Evolutionary conservation across 768 basidiomycete genomes (phyloP), one percentile per base, ranked within the genome.

Genomic region (Galerina sulciceps): DNA sequence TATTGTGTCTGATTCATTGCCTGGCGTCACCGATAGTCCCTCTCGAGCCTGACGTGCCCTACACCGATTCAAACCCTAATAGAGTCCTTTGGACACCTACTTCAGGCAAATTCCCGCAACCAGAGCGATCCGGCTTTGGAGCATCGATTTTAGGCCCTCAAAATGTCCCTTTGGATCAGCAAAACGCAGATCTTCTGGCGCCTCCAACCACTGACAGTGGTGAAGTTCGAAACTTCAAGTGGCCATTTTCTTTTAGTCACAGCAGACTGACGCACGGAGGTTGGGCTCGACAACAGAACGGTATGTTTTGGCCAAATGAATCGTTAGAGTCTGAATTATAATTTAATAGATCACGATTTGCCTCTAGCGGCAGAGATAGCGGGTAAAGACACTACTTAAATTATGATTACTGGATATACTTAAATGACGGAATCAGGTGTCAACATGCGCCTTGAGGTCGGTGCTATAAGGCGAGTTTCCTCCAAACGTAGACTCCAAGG

Each of bases 121-220:
- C 84, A 10, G 65, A 81, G 38, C 81, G 85, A 14, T 80, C 71
- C 1, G 34, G 64, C 0, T 71, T 81, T 2, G 86, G 86, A 0
- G 73, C 75, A 0, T 57, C 55, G 4, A 76, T 89, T 53, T 65
- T 89, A 1, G 88, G 85, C 1, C 87, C 85, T 0, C 74, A 86
- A 53, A 86, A 90, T 64, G 58, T 80, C 4, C 79, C 80, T 3
- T 37, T 88, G n/a, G 79, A 85, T 50, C 51, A 79, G 23, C 75
- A 89, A 68, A 86, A 88, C 51, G 75, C 85, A 9, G 83, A 89
- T 50, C 53, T 76, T 4, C 62, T 89, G 0, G 84, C 84, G 10
- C 85, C 86, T 43, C 89, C 89, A 3, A 80, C 78, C 6, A 88
- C 89, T 0, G 89, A 90, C 64, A 65, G 74, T 20, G 88, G 88